Evolutionary conservation across 2,329 filamentous ascomycete genomes (phyloP), one percentile per base, ranked within the genome.

Genomic region (Aspergillus sp.): DNA sequence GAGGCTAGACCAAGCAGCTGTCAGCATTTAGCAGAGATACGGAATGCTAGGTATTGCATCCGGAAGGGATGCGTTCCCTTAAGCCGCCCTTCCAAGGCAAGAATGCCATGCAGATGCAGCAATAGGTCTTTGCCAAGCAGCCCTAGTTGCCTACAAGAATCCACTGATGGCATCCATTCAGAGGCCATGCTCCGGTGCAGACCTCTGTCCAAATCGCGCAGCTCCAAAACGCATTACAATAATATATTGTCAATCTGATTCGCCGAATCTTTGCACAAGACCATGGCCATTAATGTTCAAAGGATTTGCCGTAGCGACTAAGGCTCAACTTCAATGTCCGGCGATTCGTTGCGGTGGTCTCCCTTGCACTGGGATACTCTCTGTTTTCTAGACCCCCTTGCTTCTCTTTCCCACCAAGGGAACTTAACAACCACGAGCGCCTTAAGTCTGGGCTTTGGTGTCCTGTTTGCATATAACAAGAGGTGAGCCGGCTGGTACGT

Each of bases 351-450:
- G 52, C 54, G 49, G 53, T 24, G 47, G 18, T 45, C 29, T 56
- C 59, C 59, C 59, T 58, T 61, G 59, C 56, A 47, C 24, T 6
- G n/a, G 20, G 39, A 14, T n/a, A 47, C 52, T 58, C 52, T 49
- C 45, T 45, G 29, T 39, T 14, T n/a, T 47, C 29, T 22, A 29
- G 46, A 22, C 45, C 45, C 54, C 55, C 58, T 58, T 58, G 52
- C 58, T 45, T 58, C 39, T 32, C n/a, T 50, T 20, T 20, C 14
- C 51, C 31, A 14, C 56, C 11, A 32, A 12, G 20, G n/a, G 31
- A 39, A 29, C 49, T 58, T 42, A 12, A 42, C 32, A 54, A 24
- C 29, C 50, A 29, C 56, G 49, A 22, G 29, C 18, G 24, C 45
- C 45, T 42, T 6, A n/a, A n/a, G 14, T n/a, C 36, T 42, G 36